phyloP scores from a whole-genome alignment of 441 rosid genomes.

The Raphanus hybrid region DNA sequence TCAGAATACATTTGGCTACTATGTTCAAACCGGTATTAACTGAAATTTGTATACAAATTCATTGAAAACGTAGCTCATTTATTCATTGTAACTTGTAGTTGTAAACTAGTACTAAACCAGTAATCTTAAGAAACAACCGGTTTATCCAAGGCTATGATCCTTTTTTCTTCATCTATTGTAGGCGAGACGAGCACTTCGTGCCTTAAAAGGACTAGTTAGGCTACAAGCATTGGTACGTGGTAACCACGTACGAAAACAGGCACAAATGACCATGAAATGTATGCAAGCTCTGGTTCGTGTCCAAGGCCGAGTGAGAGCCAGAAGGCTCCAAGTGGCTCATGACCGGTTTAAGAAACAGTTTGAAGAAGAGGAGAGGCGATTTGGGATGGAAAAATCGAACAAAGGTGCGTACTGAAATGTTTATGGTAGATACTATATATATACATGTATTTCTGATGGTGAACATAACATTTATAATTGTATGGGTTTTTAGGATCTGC shows the following conservation, averaged over 20 bases:
- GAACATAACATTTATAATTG: not conserved
- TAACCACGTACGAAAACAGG: conserved; percentile 93
- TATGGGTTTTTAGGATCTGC: conserved; percentile 26
- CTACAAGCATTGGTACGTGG: conserved; percentile 96
- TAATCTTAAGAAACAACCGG: not conserved
- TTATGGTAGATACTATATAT: too few relatives aligned
- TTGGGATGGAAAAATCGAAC: conserved; percentile 30
- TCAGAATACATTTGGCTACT: not conserved
- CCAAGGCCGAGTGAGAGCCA: conserved; percentile 85
- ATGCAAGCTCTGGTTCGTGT: conserved; percentile 97
- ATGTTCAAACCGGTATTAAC: not conserved
- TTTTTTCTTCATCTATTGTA: conserved; percentile 28
- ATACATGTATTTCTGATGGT: not conserved
- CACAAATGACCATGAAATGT: conserved; percentile 96
- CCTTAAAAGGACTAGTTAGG: conserved; percentile 90
- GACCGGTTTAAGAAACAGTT: conserved; percentile 36
- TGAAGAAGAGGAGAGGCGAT: conserved; percentile 41
- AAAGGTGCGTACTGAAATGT: conserved; percentile 12
- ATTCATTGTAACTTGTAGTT: not conserved
- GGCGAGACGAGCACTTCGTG: conserved; percentile 95
- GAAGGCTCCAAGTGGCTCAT: conserved; percentile 66
- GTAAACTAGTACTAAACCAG: not conserved
- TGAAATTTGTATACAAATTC: not conserved
- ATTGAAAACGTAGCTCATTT: not conserved
- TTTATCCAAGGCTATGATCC: not conserved